Conservation (phyloP, 208 protist genomes). For the Leishmania braziliensis region DNA sequence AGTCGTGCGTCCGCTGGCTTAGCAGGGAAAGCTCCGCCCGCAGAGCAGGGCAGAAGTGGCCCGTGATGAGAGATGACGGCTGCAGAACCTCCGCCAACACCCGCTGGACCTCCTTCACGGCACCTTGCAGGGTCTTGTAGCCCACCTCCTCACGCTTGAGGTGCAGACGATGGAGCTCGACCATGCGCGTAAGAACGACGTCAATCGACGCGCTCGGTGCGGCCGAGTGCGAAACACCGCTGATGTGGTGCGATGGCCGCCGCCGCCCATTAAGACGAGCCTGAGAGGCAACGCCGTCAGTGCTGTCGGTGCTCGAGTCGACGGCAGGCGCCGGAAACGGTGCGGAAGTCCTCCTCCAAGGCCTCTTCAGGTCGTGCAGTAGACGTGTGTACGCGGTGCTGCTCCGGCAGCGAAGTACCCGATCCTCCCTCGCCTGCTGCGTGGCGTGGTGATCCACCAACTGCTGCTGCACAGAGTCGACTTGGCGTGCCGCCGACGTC, state of each 20-base stretch:
- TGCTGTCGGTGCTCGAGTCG: neutral
- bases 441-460: neutral
- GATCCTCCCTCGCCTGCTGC: neutral
- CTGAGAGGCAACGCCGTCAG: neutral
- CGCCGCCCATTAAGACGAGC: neutral
- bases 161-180: conserved; percentile 31
- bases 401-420: conserved; percentile 22
- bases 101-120: conserved; percentile 31
- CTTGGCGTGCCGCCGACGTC: neutral
- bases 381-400: conserved; percentile 22
- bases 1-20: neutral
- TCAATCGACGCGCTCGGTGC: conserved; percentile 10
- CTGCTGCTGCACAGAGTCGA: conserved; percentile 1
- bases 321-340: neutral
- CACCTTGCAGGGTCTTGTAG: conserved; percentile 28
- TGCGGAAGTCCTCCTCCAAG: neutral
- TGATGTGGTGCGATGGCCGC: neutral
- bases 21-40: conserved; percentile 23
- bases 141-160: conserved; percentile 33
- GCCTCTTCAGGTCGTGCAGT: conserved; percentile 1
- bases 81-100: conserved; percentile 34
- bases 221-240: neutral
- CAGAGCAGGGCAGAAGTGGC: neutral
- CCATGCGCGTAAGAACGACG: conserved; percentile 14
- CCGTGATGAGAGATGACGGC: neutral